phyloP scores from a whole-genome alignment of 768 basidiomycete genomes.

The Inosperma sp. region DNA sequence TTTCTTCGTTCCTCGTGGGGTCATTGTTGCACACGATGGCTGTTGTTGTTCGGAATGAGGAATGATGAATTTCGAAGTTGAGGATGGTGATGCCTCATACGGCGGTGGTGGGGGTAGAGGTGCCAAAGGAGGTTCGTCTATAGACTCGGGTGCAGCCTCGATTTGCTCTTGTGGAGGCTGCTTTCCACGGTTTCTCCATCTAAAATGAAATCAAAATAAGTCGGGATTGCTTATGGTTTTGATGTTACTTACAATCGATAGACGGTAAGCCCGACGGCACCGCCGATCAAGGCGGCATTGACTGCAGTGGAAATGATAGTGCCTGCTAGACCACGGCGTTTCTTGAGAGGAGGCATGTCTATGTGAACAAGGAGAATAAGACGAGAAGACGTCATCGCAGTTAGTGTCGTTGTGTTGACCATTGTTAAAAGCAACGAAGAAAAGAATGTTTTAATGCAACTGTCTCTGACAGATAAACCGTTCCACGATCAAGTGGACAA shows the following conservation, averaged over 20 bases:
- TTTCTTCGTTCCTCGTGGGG: too few relatives aligned
- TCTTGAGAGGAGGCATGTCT: constrained; percentile 75
- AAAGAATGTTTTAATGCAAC: too few relatives aligned
- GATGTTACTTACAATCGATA: constrained; percentile 65
- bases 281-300: constrained; percentile 80
- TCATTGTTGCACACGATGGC: too few relatives aligned
- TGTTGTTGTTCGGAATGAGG: neutral
- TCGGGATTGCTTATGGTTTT: neutral
- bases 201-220: constrained; percentile 21
- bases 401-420: constrained; percentile 5
- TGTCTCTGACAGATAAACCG: neutral
- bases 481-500: constrained; percentile 1
- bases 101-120: constrained; percentile 16
- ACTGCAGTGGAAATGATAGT: constrained; percentile 80
- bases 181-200: constrained; percentile 78
- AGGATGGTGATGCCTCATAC: neutral
- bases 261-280: constrained; percentile 81
- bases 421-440: neutral
- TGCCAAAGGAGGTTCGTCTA: constrained; percentile 28
- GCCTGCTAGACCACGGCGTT: constrained; percentile 75
- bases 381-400: constrained; percentile 1
- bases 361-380: constrained; percentile 33
- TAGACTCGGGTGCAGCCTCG: constrained; percentile 26
- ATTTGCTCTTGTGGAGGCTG: constrained; percentile 26
- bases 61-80: neutral